phyloP scores from a whole-genome alignment of 345 rosid genomes.

The Melastoma malabathricum region DNA sequence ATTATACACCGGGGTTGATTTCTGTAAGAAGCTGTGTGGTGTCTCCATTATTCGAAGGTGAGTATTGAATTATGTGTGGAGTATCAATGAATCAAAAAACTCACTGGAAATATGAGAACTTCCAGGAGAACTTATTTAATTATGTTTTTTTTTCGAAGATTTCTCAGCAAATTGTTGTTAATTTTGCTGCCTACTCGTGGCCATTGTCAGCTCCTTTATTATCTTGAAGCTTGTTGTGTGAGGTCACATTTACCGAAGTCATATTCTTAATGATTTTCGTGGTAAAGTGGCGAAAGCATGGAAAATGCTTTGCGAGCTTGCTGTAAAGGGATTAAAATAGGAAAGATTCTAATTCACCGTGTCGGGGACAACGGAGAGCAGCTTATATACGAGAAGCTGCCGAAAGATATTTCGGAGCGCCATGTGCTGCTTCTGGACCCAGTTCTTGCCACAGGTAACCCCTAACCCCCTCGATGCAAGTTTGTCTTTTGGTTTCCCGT shows the following conservation, averaged over 20 bases:
- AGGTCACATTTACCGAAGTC: conserved; percentile 8
- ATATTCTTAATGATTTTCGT: conserved; percentile 3
- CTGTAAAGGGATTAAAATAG: conserved; percentile 97
- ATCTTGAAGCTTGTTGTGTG: neutral
- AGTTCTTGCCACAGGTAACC: conserved; percentile 80
- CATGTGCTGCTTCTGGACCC: conserved; percentile 97
- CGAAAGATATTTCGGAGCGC: conserved; percentile 84
- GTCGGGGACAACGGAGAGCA: conserved; percentile 90
- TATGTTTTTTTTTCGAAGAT: no score
- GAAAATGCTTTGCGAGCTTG: conserved; percentile 96
- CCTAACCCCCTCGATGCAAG: conserved; percentile 1
- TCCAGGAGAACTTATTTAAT: no score
- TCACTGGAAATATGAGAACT: no score
- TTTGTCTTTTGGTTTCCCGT: no score
- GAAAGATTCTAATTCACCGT: conserved; percentile 92
- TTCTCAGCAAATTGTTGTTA: no score
- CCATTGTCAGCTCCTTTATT: neutral
- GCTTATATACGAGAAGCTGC: conserved; percentile 98
- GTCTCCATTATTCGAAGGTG: conserved; percentile 94
- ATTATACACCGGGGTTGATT: conserved; percentile 83
- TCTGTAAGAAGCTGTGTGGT: conserved; percentile 97
- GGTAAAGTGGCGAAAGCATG: conserved; percentile 95
- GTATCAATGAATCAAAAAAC: no score
- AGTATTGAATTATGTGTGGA: conserved; percentile 30
- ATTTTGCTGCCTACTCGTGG: no score